Evolutionary conservation across 306 rosid genomes (phyloP).

Genomic region (Clitoria ternatea): DNA sequence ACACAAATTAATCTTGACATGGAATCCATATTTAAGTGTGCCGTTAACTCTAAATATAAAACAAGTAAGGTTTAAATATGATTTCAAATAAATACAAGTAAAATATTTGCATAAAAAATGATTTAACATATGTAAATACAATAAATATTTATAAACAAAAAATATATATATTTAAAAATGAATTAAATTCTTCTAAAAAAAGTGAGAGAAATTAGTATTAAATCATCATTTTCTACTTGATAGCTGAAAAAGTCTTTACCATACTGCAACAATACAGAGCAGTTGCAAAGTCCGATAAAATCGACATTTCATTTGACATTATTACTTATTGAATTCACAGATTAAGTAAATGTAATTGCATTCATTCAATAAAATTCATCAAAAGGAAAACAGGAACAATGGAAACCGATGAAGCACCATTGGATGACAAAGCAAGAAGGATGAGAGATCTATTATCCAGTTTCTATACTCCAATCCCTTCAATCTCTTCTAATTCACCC

Average conservation of each 20-base stretch:
- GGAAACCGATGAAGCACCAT: conserved; percentile 43
- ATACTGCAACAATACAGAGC: not conserved
- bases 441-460: conserved; percentile 92
- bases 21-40: too few relatives aligned
- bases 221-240: too few relatives aligned
- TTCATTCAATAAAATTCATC: not conserved
- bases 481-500: conserved; percentile 33
- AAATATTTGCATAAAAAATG: too few relatives aligned
- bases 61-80: too few relatives aligned
- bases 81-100: too few relatives aligned
- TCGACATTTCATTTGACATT: not conserved
- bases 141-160: too few relatives aligned
- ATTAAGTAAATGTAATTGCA: not conserved
- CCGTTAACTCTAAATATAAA: too few relatives aligned
- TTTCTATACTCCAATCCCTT: conserved; percentile 83
- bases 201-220: too few relatives aligned
- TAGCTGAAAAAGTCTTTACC: not conserved
- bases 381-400: conserved; percentile 30
- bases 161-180: too few relatives aligned
- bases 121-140: too few relatives aligned
- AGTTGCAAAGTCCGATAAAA: not conserved
- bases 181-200: too few relatives aligned
- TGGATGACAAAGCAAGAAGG: conserved; percentile 84
- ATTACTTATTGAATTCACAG: not conserved
- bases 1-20: too few relatives aligned